Base-by-base conservation (phyloP, 257 asterid genomes). In the Penstemon barbatus region DNA sequence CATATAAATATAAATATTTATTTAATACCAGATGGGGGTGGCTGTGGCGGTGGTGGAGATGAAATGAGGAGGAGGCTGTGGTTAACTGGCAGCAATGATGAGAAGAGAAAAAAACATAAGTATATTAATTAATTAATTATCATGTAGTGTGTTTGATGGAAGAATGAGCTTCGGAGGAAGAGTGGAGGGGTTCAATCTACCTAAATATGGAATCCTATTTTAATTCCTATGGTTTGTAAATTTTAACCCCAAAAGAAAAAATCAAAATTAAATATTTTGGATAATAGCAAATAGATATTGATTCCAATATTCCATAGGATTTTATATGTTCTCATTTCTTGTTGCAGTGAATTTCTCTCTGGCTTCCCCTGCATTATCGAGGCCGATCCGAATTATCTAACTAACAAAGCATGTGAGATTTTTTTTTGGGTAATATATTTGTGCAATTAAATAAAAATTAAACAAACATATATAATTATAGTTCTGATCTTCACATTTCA, bases 281-380 rank as follows among this genome's bases (percentile, higher is more conserved):
- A 25, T 25, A 25, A 25, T 25, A 25, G 33, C 33, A 25, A 25
- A 25, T 25, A 1, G 1, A 2, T 25, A 25, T 25, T 25, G 33
- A 25, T 25, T 25, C 33, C 33, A 25, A 25, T 25, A 25, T 25
- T 25, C 33, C 33, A 25, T 25, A 25, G 33, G 33, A 25, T 63
- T 71, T 46, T 41, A 15, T 75, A 73, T 15, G 4, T 49, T 62
- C 67, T 62, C 78, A 59, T 74, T 79, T 68, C 61, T 83, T 73
- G 36, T 70, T 71, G 78, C 80, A 76, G 72, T 63, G 54, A 68
- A 50, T 66, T 61, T 70, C 75, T 72, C 71, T 57, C 41, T 75
- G 72, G 75, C 64, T 74, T 72, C 74, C 45, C 82, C 86, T 61
- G 8, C 62, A 13, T 79, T 80, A 15, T 71, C 76, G 86, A 71